phyloP scores from a whole-genome alignment of 176 grass and related monocot genomes.

The Musa itinerans region DNA sequence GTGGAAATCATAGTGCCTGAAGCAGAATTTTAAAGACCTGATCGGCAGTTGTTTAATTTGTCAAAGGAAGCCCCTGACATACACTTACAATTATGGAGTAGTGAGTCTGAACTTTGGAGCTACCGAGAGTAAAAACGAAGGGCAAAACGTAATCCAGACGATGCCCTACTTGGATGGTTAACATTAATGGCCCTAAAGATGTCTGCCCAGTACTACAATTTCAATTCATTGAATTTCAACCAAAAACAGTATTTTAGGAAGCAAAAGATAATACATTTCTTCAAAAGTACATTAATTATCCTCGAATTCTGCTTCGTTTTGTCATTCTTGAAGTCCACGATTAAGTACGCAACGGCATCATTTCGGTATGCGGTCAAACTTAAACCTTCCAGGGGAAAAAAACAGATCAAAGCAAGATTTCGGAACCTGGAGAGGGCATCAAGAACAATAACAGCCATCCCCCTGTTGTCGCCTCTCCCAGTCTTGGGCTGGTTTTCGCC shows the following conservation, averaged over 20 bases:
- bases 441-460: constrained; percentile 92
- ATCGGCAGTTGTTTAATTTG: too few species aligned
- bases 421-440: constrained; percentile 72
- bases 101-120: neutral
- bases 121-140: neutral
- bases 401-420: neutral
- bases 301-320: too few species aligned
- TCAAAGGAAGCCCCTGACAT: neutral
- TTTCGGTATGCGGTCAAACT: too few species aligned
- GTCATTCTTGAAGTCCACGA: too few species aligned
- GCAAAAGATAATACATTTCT: too few species aligned
- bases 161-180: neutral
- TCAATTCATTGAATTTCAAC: too few species aligned
- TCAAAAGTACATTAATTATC: too few species aligned
- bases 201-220: too few species aligned
- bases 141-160: neutral
- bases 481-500: constrained; percentile 88
- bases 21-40: too few species aligned
- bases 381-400: neutral
- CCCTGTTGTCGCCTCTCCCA: constrained; percentile 87
- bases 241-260: too few species aligned
- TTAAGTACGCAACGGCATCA: too few species aligned
- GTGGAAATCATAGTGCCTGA: too few species aligned
- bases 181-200: neutral
- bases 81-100: neutral